phyloP scores from a whole-genome alignment of 140 eudicot species.

The Oenanthe javanica region DNA sequence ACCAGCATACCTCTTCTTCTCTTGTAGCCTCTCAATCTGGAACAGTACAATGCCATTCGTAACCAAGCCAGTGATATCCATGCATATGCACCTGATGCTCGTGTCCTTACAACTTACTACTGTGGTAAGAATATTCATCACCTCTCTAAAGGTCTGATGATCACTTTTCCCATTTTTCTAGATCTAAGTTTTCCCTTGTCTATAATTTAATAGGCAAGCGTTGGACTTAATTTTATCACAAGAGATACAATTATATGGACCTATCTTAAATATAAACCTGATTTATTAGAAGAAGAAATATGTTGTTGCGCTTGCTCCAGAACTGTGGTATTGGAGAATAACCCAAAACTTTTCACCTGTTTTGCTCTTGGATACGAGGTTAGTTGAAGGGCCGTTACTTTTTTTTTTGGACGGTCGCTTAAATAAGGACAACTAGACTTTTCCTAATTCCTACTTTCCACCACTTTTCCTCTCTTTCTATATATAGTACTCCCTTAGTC shows the following conservation, averaged over 20 bases:
- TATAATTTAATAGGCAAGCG: neutral
- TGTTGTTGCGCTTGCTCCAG: neutral
- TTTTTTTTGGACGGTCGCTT: neutral
- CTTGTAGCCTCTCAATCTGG: conserved; percentile 74
- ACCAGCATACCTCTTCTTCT: conserved; percentile 17
- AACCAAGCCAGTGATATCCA: conserved; percentile 85
- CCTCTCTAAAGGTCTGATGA: conserved; percentile 5
- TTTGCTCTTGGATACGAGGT: neutral
- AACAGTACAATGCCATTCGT: conserved; percentile 76
- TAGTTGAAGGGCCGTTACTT: neutral
- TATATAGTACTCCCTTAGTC: too few relatives aligned
- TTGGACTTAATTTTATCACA: neutral
- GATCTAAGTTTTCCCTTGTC: neutral
- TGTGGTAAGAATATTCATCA: conserved; percentile 48
- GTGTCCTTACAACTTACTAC: conserved; percentile 88
- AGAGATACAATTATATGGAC: neutral
- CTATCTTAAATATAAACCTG: neutral
- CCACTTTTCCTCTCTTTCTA: neutral
- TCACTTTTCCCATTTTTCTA: neutral
- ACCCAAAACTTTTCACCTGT: neutral
- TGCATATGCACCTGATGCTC: conserved; percentile 94
- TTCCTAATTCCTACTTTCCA: neutral
- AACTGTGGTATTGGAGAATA: neutral
- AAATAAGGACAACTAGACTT: neutral
- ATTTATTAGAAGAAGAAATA: neutral